These are phyloP conservation scores for Schizothecium vesticola DNA, from an alignment of 495 filamentous ascomycete species.

Conservation along the genomic window DNA sequence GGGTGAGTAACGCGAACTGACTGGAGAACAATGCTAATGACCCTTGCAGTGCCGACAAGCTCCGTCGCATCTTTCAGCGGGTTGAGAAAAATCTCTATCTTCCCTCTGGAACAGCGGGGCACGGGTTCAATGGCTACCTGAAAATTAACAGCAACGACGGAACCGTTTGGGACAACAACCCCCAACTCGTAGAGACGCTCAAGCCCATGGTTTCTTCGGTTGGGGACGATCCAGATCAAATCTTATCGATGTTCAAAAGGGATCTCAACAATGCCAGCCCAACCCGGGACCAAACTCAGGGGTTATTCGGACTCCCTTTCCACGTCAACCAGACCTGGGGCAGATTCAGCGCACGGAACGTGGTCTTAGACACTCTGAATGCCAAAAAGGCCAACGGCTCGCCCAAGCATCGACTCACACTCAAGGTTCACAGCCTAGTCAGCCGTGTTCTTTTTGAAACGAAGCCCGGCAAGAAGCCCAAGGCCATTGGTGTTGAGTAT, in stretches of 20 bases:
- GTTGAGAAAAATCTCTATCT: slow-evolving; percentile 38
- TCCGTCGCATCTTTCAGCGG: slow-evolving; percentile 30
- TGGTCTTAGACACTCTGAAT: slow-evolving; percentile 31
- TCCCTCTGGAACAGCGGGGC: slow-evolving; percentile 27
- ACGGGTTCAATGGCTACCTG: slow-evolving; percentile 38
- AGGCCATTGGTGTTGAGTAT: too few relatives aligned
- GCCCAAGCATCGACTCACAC: too few relatives aligned
- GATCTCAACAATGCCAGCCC: slow-evolving; percentile 15
- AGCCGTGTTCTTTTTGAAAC: too few relatives aligned
- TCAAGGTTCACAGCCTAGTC: too few relatives aligned
- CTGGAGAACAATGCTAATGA: too few relatives aligned
- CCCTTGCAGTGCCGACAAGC: slow-evolving; percentile 10
- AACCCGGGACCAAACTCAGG: slow-evolving; percentile 9
- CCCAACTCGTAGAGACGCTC: slow-evolving; percentile 33
- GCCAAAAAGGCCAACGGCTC: too few relatives aligned
- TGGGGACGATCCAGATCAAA: slow-evolving; percentile 11
- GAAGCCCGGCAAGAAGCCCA: too few relatives aligned
- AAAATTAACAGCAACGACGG: slow-evolving; percentile 32
- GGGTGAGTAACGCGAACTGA: slow-evolving; percentile 15
- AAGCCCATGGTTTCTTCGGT: slow-evolving; percentile 31
- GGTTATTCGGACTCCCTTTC: slow-evolving; percentile 7
- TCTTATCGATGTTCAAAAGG: slow-evolving; percentile 11
- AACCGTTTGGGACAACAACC: slow-evolving; percentile 28
- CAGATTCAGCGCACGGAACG: slow-evolving; percentile 31
- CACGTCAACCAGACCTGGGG: slow-evolving; percentile 5